These are phyloP conservation scores for Trichomonascus vanleenenianus DNA, from an alignment of 805 yeast species.

Conservation along the genomic window DNA sequence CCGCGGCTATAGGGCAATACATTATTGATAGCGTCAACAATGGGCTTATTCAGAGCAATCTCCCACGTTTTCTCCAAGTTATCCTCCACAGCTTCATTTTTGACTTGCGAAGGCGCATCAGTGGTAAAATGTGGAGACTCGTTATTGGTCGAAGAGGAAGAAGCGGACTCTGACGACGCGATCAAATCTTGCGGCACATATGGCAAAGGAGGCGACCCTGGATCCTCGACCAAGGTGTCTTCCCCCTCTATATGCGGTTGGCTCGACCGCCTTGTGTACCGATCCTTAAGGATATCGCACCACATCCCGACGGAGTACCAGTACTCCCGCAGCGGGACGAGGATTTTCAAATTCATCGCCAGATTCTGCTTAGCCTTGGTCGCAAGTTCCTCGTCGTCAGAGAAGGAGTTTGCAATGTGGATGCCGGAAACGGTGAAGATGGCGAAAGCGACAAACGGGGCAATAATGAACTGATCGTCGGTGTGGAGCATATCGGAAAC, in stretches of 20 bases:
- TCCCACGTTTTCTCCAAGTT: not conserved
- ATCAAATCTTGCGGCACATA: not conserved
- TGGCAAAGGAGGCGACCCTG: slow-evolving; percentile 1
- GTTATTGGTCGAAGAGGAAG: too few species aligned
- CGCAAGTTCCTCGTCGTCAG: slow-evolving; percentile 22
- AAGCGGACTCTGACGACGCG: not conserved
- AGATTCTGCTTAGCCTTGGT: slow-evolving; percentile 27
- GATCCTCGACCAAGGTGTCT: not conserved
- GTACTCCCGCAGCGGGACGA: slow-evolving; percentile 26
- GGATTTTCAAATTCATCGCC: slow-evolving; percentile 25
- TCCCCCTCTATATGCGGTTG: too few species aligned
- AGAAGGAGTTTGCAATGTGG: slow-evolving; percentile 28
- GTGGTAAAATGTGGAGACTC: too few species aligned
- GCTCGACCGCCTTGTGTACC: slow-evolving; percentile 15
- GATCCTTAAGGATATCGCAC: slow-evolving; percentile 28
- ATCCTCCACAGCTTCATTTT: not conserved
- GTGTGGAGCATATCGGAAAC: slow-evolving; percentile 23
- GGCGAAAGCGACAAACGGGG: slow-evolving; percentile 30
- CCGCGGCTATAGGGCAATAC: not conserved
- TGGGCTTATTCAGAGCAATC: too few species aligned
- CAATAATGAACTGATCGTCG: slow-evolving; percentile 25
- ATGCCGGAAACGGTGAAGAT: slow-evolving; percentile 29
- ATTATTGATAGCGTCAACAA: not conserved
- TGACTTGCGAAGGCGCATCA: too few species aligned
- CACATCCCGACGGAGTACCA: slow-evolving; percentile 30